Evolutionary conservation across 106 monocot genomes (phyloP).

Genomic region (Cymbidium sinense): DNA sequence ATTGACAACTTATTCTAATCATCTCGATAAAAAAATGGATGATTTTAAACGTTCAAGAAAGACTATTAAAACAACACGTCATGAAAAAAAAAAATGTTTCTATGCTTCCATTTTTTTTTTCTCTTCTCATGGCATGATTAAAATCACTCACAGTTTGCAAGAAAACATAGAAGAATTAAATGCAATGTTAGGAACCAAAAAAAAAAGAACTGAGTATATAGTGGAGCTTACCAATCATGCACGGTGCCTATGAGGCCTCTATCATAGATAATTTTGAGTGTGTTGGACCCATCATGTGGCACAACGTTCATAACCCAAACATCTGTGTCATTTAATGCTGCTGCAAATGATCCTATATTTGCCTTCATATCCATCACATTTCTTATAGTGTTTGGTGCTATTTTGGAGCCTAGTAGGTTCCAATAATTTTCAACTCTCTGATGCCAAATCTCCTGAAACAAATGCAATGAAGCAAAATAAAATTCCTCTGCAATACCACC

Average conservation of each 20-base stretch:
- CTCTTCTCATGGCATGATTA: no score
- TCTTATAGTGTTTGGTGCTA: constrained; percentile 52
- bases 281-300: constrained; percentile 65
- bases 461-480: not conserved
- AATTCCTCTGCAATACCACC: not conserved
- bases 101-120: no score
- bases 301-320: constrained; percentile 99
- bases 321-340: constrained; percentile 72
- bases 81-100: no score
- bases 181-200: not conserved
- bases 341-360: constrained; percentile 85
- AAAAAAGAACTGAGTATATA: not conserved
- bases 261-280: constrained; percentile 84
- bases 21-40: no score
- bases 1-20: no score
- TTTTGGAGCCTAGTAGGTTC: constrained; percentile 56
- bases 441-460: constrained; percentile 68
- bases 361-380: constrained; percentile 99
- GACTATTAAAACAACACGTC: no score
- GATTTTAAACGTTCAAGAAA: no score
- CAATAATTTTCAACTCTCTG: constrained; percentile 63
- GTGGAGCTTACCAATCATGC: constrained; percentile 78
- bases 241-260: constrained; percentile 74
- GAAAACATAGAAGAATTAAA: no score
- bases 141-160: no score